Evolutionary conservation across 2,329 filamentous ascomycete genomes (phyloP), one percentile per base, ranked within the genome.

Genomic region (Trichophyton schoenleinii): DNA sequence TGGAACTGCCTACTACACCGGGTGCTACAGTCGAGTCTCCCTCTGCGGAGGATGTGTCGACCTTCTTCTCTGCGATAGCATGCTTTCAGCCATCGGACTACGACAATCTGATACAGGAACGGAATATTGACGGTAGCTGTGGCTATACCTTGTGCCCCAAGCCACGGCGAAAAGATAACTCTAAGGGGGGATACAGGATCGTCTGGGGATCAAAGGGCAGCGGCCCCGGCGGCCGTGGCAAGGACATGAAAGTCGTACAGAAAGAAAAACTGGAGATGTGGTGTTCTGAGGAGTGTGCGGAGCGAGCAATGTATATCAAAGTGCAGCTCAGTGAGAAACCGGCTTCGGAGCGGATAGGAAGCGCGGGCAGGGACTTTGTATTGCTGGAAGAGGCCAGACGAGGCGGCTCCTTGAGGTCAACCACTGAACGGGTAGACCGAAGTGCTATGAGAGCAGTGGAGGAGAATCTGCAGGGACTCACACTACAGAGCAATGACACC

Each of bases 51-150:
- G 90, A 96, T 70, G 80, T 80, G 0, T 71, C 75, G 44, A 76
- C 77, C 60, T 91, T 97, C 75, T 85, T 86, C 67, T 70, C 78
- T 2, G 81, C 83, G 41, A 76, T 97, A 25, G 77, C 81, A 8
- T 79, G 84, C 49, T 97, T 96, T 74, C 89, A 92, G 71, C 89
- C 91, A 0, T 81, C 82, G 60, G 92, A 99, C 77, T 95, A 95
- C 77, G 90, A 96, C 70, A 87, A 89, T 65, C 78, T 97, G 58
- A 85, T 96, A 63, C 82, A 87, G 65, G 94, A 99, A 78, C 88
- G 94, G 68, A 95, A 95, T 72, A 87, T 89, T 66, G 86, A 89
- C 67, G 83, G 81, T 49, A 80, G 83, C 20, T 99, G 94, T 75
- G 94, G 91, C 1, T 97, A 96, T 71, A 79, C 83, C 0, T 80